phyloP scores from a whole-genome alignment of 192 early-diverging fungal species.

The Podila clonocystis region DNA sequence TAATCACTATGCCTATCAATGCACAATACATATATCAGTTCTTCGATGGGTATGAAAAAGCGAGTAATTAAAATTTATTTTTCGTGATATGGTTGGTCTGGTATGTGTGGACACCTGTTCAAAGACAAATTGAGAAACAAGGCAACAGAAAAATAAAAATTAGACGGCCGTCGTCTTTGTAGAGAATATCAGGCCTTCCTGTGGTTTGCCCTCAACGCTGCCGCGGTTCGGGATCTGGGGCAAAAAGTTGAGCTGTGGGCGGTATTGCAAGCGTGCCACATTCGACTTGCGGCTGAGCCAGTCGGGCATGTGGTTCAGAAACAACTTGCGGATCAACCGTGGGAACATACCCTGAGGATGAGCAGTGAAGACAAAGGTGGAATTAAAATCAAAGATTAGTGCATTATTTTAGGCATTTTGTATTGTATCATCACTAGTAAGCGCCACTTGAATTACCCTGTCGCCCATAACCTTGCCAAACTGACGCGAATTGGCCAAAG shows the following conservation, averaged over 20 bases:
- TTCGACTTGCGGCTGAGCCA: slow-evolving; percentile 1
- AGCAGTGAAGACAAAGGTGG: background rate
- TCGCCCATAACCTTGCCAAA: slow-evolving; percentile 51
- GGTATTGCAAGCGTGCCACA: background rate
- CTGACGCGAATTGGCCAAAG: slow-evolving; percentile 33
- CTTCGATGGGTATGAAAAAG: no score
- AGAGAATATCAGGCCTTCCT: background rate
- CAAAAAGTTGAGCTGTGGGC: slow-evolving; percentile 5
- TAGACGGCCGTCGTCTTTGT: no score
- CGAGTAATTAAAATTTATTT: no score
- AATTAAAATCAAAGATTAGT: background rate
- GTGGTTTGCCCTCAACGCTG: background rate
- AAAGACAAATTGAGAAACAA: no score
- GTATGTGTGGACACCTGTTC: no score
- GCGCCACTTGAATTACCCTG: slow-evolving; percentile 9
- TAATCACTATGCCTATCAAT: no score
- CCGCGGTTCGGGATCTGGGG: slow-evolving; percentile 1
- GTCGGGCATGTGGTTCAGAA: background rate
- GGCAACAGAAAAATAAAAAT: no score
- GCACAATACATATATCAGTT: no score
- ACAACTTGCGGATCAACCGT: background rate
- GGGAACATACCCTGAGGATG: background rate
- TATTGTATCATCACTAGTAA: background rate
- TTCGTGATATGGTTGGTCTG: no score
- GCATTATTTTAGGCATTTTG: no score